A percentile compares a stretch with the other conserved stretches of the same genome.
Evolutionary conservation across 1,284 basidiomycete species (phyloP).

Genomic region (Austropuccinia psidii): DNA sequence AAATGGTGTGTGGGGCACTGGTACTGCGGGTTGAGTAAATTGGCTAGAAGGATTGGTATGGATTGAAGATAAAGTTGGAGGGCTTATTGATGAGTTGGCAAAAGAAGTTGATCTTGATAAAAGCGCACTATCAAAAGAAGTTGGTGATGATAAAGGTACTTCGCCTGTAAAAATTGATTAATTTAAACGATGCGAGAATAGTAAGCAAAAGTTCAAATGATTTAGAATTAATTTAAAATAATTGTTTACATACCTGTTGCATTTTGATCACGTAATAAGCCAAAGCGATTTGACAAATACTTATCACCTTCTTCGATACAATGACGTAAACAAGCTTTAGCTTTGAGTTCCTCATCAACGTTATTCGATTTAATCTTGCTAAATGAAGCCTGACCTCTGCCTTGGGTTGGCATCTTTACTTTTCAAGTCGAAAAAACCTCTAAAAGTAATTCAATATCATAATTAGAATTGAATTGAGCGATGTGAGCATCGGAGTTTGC

Average conservation of each 20-base stretch:
- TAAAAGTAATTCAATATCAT: slow-evolving; percentile 12
- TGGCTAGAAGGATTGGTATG: too few species aligned
- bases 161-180: too few species aligned
- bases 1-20: slow-evolving; percentile 20
- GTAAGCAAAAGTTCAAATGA: neutral
- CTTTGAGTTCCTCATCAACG: neutral
- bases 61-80: too few species aligned
- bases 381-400: neutral
- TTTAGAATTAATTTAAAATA: neutral
- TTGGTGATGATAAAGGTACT: neutral
- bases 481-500: neutral
- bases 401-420: neutral
- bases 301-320: slow-evolving; percentile 24
- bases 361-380: neutral
- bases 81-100: too few species aligned
- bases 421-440: neutral
- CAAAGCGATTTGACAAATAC: slow-evolving; percentile 28
- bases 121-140: neutral
- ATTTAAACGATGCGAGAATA: too few species aligned
- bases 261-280: slow-evolving; percentile 8
- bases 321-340: slow-evolving; percentile 4
- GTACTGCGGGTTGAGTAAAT: neutral
- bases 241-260: neutral
- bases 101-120: neutral
- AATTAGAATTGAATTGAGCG: neutral